Base-by-base conservation (phyloP, 2,329 filamentous ascomycete species). In the Ascocoryne sarcoides region DNA sequence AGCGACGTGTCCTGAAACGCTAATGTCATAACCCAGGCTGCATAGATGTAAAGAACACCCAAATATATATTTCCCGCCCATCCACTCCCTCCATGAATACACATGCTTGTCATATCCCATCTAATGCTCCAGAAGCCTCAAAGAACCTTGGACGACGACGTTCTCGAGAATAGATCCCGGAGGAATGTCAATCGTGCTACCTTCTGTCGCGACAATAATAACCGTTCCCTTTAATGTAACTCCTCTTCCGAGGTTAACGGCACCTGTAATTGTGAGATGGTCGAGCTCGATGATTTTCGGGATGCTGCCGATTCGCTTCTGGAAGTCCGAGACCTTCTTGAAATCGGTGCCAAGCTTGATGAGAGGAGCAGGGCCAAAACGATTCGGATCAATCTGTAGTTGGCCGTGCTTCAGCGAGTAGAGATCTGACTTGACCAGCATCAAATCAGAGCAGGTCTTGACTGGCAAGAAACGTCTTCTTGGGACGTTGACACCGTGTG, bases 291-390 rank as follows among this genome's bases (percentile, higher is more conserved):
- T 79, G 56, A 93, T 89, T 75, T 86, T 89, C 60, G 86, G 86
- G 57, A 93, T 93, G 50, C 82, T 87, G 9, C 83, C 75, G 54
- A 93, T 89, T 62, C 82, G 82, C 67, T 86, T 82, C 70, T 88
- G 82, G 76, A 93, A 93, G 71, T 88, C 92, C 1, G 90, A 96
- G 29, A 98, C 92, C 81, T 98, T 98, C 84, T 98, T 98, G 80
- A 98, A 98, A 75, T 98, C 92, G 60, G 80, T 81, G 57, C 92
- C 92, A 40, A 98, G 84, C 83, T 98, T 98, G 76, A 98, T 98
- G 55, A 98, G 76, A 42, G 92, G 92, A 36, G 92, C 90, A 55
- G 92, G 89, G 52, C 92, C 92, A 66, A 98, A 96, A 54, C 92
- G 87, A 72, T 82, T 89, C 53, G 88, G 81, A 75, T 94, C 94